Evolutionary conservation across 1,284 basidiomycete species (phyloP).

Genomic region (Paramarasmius palmivorus): DNA sequence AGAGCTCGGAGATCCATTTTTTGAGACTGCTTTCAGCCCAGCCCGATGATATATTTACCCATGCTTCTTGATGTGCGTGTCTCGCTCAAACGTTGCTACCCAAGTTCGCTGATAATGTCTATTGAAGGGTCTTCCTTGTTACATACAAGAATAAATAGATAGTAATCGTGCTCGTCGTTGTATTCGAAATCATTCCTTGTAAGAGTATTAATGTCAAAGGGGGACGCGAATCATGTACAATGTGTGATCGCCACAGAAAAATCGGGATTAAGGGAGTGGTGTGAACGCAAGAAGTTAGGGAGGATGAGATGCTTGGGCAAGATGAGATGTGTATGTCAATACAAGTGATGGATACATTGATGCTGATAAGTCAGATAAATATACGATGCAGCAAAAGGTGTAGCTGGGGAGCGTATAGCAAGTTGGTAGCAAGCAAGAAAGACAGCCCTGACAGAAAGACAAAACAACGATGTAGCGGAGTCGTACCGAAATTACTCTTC

Average conservation of each 20-base stretch:
- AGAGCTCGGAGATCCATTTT: constrained; percentile 49
- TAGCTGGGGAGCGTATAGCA: not conserved
- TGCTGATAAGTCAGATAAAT: not conserved
- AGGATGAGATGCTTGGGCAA: not conserved
- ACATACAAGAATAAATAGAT: constrained; percentile 2
- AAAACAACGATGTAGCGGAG: not conserved
- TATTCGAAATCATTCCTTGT: not conserved
- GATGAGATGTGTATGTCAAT: constrained; percentile 2
- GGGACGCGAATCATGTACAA: not conserved
- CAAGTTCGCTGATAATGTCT: not conserved
- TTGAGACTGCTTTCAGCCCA: constrained; percentile 22
- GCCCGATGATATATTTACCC: not conserved
- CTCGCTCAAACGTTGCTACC: no score
- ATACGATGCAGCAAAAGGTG: not conserved
- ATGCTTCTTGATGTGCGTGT: not conserved
- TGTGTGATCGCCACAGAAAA: not conserved
- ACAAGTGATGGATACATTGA: constrained; percentile 5
- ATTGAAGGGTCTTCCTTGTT: not conserved
- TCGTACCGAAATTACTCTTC: not conserved
- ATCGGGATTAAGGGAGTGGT: not conserved
- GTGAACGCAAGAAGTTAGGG: not conserved
- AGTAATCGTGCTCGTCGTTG: constrained; percentile 3
- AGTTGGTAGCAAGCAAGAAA: not conserved
- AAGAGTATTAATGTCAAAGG: not conserved
- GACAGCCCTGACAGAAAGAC: not conserved